Conservation (phyloP, 1,284 basidiomycete genomes). For the Porogramme epimiltina region DNA sequence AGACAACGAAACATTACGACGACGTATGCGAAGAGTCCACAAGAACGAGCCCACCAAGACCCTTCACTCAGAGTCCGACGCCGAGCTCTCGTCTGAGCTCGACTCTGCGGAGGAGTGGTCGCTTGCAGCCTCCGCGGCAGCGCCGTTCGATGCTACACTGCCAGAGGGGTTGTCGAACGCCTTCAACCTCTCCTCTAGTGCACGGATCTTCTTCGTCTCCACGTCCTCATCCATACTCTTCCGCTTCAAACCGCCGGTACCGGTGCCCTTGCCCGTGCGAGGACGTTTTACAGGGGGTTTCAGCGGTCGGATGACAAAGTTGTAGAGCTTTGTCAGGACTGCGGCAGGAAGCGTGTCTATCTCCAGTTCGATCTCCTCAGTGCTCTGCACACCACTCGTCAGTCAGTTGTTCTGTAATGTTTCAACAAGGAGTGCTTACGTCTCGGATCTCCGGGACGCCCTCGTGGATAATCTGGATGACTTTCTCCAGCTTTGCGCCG, state of each 20-base stretch:
- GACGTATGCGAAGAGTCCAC: slow-evolving; percentile 19
- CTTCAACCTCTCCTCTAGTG: slow-evolving; percentile 80
- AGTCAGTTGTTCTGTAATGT: slow-evolving; percentile 4
- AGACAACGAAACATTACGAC: slow-evolving; percentile 21
- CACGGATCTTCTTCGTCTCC: slow-evolving; percentile 87
- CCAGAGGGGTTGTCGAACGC: slow-evolving; percentile 62
- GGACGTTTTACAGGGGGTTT: slow-evolving; percentile 63
- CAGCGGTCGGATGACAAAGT: slow-evolving; percentile 84
- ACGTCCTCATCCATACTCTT: slow-evolving; percentile 92
- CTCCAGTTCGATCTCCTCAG: slow-evolving; percentile 96
- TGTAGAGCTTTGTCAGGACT: slow-evolving; percentile 90
- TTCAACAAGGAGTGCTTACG: slow-evolving; percentile 48
- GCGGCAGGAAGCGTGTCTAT: slow-evolving; percentile 85
- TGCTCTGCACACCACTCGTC: slow-evolving; percentile 80
- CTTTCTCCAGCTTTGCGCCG: slow-evolving; percentile 77
- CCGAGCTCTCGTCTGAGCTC: slow-evolving; percentile 74
- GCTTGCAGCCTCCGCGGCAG: slow-evolving; percentile 53
- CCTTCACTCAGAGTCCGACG: slow-evolving; percentile 77
- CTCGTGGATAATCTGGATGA: slow-evolving; percentile 91
- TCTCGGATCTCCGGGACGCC: slow-evolving; percentile 87
- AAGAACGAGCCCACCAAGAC: not conserved
- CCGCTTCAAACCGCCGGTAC: slow-evolving; percentile 84
- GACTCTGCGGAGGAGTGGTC: slow-evolving; percentile 74
- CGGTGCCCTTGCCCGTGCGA: slow-evolving; percentile 73
- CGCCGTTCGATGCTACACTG: slow-evolving; percentile 32